phyloP scores from a whole-genome alignment of 73 alveolate species.

The Blepharisma stoltei region DNA sequence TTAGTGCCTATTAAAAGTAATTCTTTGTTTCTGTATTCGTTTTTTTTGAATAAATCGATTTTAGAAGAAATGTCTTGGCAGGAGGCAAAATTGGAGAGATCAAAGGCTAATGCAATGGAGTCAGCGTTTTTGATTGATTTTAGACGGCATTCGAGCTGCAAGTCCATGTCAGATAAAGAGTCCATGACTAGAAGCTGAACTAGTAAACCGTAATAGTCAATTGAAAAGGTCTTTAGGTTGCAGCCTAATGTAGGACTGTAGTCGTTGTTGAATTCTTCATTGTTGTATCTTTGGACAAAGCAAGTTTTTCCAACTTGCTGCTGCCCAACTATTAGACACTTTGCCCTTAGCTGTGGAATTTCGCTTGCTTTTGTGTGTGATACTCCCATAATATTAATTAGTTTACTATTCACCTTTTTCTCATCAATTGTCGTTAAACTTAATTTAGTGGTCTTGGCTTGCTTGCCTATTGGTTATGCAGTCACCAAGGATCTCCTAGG shows the following conservation, averaged over 20 bases:
- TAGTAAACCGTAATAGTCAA: background rate
- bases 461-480: no score
- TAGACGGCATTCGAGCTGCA: constrained; percentile 4
- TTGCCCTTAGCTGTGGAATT: no score
- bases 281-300: background rate
- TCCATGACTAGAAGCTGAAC: background rate
- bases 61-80: background rate
- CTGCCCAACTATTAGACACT: no score
- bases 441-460: no score
- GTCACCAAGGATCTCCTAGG: no score
- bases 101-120: background rate
- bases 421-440: no score
- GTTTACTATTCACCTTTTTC: no score
- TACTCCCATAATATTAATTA: no score
- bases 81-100: background rate
- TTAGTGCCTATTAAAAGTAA: background rate
- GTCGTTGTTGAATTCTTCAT: background rate
- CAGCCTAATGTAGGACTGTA: background rate
- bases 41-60: background rate
- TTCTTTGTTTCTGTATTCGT: background rate
- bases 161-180: constrained; percentile 6
- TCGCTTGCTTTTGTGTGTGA: no score
- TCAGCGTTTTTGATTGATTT: constrained; percentile 1
- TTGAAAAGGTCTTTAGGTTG: background rate
- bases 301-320: background rate